Evolutionary conservation across 2,329 filamentous ascomycete species (phyloP).

Genomic region (Claviceps maximensis): DNA sequence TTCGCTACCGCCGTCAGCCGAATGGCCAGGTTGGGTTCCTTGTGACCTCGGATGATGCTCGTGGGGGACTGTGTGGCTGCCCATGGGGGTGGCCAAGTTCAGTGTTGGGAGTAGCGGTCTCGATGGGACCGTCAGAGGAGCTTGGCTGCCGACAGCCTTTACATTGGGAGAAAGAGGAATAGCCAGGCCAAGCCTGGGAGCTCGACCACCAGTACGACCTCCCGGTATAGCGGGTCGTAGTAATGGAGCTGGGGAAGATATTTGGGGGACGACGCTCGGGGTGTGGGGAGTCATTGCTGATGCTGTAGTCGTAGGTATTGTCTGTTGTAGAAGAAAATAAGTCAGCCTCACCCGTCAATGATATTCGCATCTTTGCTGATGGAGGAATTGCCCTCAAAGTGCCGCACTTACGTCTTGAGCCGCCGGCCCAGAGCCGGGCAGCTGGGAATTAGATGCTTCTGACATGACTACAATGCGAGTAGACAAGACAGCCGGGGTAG

Average conservation of each 20-base stretch:
- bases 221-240: conserved; percentile 74
- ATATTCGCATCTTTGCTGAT: not conserved
- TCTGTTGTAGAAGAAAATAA: conserved; percentile 5
- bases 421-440: conserved; percentile 9
- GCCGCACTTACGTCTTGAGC: conserved; percentile 10
- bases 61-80: conserved; percentile 59
- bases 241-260: conserved; percentile 67
- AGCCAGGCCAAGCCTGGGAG: conserved; percentile 72
- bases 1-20: conserved; percentile 67
- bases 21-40: conserved; percentile 44
- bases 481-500: conserved; percentile 7
- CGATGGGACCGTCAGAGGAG: conserved; percentile 18
- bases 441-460: conserved; percentile 12
- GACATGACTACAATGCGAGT: conserved; percentile 12
- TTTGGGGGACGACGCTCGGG: conserved; percentile 35
- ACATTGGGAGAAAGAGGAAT: conserved; percentile 79
- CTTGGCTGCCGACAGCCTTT: conserved; percentile 54
- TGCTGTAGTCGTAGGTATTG: conserved; percentile 10
- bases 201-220: conserved; percentile 47
- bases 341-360: not conserved
- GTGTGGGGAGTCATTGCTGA: conserved; percentile 18
- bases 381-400: not conserved
- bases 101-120: conserved; percentile 59
- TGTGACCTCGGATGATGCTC: conserved; percentile 43
- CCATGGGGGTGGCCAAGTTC: conserved; percentile 79